Evolutionary conservation across 257 asterid species (phyloP).

Genomic region (Galeopsis tetrahit): DNA sequence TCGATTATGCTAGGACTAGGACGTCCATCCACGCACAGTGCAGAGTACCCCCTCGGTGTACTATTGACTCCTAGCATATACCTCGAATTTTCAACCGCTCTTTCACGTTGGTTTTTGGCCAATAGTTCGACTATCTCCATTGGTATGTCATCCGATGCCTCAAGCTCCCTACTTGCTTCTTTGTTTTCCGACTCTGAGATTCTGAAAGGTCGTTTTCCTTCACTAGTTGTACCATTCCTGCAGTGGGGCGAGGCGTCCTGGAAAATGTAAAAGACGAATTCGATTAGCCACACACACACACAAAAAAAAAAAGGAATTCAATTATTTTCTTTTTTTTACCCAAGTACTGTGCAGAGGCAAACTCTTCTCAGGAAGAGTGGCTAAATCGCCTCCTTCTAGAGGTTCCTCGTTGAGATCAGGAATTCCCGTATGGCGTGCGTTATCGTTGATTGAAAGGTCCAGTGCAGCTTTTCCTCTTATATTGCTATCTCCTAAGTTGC

Average conservation of each 20-base stretch:
- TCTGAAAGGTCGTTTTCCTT: constrained; percentile 36
- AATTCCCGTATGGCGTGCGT: constrained; percentile 38
- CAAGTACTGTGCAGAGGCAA: constrained; percentile 31
- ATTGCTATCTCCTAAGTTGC: constrained; percentile 40
- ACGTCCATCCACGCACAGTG: constrained; percentile 36
- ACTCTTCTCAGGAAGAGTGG: constrained; percentile 33
- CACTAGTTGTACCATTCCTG: constrained; percentile 36
- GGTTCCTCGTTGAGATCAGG: constrained; percentile 59
- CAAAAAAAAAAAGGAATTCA: neutral
- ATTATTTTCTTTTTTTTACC: constrained; percentile 33
- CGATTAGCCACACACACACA: constrained; percentile 17
- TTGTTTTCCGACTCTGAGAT: constrained; percentile 37
- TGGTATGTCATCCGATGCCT: constrained; percentile 67
- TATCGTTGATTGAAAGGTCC: constrained; percentile 57
- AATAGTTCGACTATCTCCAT: constrained; percentile 86
- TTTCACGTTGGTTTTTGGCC: constrained; percentile 73
- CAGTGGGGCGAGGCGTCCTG: constrained; percentile 45
- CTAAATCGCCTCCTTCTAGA: constrained; percentile 35
- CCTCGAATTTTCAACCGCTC: constrained; percentile 52
- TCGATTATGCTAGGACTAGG: constrained; percentile 28
- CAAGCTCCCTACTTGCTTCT: constrained; percentile 36
- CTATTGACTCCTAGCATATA: constrained; percentile 31
- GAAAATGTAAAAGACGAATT: constrained; percentile 14
- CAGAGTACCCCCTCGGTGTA: constrained; percentile 33
- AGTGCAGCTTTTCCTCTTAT: constrained; percentile 41